phyloP scores from a whole-genome alignment of 352 stramenopile species.

The Pythium folliculosum region DNA sequence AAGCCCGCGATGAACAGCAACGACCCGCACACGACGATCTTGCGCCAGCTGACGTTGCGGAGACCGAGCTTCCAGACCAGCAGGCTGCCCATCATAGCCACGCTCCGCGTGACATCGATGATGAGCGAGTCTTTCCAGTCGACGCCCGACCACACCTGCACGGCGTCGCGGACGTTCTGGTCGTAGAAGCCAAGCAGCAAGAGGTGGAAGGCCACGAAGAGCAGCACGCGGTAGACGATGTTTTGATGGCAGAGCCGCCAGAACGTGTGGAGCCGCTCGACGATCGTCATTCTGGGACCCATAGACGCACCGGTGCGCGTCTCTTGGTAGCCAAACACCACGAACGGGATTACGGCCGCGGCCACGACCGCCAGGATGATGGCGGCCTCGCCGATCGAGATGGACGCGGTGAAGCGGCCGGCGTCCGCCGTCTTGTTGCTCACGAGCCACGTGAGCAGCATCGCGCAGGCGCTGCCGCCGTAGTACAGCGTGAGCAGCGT shows the following conservation, averaged over 20 bases:
- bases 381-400: conserved; percentile 3
- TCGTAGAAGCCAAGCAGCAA: conserved; percentile 22
- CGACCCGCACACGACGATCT: conserved; percentile 7
- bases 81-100: background rate
- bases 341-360: conserved; percentile 1
- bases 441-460: background rate
- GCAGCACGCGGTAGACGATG: conserved; percentile 22
- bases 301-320: background rate
- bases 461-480: background rate
- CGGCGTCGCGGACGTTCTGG: conserved; percentile 17
- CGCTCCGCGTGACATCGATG: background rate
- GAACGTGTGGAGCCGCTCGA: conserved; percentile 12
- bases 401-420: conserved; percentile 1
- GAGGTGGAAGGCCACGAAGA: conserved; percentile 20
- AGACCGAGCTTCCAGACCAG: conserved; percentile 10
- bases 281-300: background rate
- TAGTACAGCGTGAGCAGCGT: conserved; percentile 16
- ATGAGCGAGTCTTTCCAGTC: background rate
- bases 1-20: conserved; percentile 4
- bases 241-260: conserved; percentile 27
- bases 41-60: conserved; percentile 7
- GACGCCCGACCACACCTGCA: conserved; percentile 17
- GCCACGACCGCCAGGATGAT: background rate
- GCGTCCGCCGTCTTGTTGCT: background rate
- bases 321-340: conserved; percentile 8